phyloP scores from a whole-genome alignment of 2,329 filamentous ascomycete species.

The Epichloe gansuensis region DNA sequence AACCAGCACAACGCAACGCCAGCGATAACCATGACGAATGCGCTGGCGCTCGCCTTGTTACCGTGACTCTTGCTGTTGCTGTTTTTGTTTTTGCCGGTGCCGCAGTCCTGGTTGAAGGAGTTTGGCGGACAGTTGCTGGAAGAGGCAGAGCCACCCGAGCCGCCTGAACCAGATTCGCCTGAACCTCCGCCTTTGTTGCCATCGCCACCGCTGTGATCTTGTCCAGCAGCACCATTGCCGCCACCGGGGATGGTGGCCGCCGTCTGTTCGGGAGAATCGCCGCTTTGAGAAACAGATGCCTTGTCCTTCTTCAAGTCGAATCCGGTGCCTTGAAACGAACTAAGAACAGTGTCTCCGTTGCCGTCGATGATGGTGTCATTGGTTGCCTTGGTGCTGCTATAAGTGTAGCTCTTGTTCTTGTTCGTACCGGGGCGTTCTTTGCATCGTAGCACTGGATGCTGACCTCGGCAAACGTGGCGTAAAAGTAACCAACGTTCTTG shows the following conservation, averaged over 20 bases:
- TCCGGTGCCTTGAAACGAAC: constrained; percentile 71
- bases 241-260: constrained; percentile 20
- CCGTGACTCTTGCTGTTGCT: constrained; percentile 21
- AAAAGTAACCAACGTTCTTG: constrained; percentile 78
- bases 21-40: constrained; percentile 26
- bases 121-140: constrained; percentile 22
- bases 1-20: constrained; percentile 23
- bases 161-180: constrained; percentile 13
- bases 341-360: constrained; percentile 62
- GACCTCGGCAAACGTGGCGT: constrained; percentile 64
- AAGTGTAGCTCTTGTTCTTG: constrained; percentile 63
- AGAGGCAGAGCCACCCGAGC: constrained; percentile 10
- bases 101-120: constrained; percentile 31
- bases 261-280: constrained; percentile 12
- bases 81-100: constrained; percentile 10
- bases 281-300: constrained; percentile 11
- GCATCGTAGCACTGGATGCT: constrained; percentile 76
- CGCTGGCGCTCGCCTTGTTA: constrained; percentile 22
- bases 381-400: constrained; percentile 49
- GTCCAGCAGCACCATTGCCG: constrained; percentile 13
- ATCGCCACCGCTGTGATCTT: constrained; percentile 10
- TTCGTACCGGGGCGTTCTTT: constrained; percentile 48
- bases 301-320: constrained; percentile 50
- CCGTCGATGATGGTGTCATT: constrained; percentile 70
- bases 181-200: constrained; percentile 13